Percentiles rank a stretch among this genome's conserved stretches.
Conservation (phyloP, 129 eudicot genomes). For the Silybum marianum region DNA sequence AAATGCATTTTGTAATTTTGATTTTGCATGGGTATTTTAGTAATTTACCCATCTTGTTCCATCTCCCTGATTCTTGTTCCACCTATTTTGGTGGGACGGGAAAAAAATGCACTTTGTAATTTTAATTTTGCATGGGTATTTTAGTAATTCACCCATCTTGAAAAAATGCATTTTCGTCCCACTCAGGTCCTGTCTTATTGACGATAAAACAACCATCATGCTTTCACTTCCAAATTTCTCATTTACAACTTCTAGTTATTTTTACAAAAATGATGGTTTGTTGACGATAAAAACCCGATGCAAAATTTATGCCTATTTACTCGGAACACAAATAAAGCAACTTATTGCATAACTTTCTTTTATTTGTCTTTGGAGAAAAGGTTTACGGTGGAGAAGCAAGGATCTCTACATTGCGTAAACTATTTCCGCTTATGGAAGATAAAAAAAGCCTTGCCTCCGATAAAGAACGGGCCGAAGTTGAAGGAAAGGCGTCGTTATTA, state of each 20-base stretch:
- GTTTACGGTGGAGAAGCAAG: conserved; percentile 98
- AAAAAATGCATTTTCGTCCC: too few relatives aligned
- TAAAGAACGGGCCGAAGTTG: conserved; percentile 62
- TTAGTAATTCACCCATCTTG: too few relatives aligned
- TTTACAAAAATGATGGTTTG: background rate
- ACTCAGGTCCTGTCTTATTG: too few relatives aligned
- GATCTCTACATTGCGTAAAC: conserved; percentile 62
- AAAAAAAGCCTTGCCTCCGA: conserved; percentile 76
- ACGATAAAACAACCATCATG: too few relatives aligned
- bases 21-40: too few relatives aligned
- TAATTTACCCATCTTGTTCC: too few relatives aligned
- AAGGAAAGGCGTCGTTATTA: conserved; percentile 87
- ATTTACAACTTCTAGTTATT: background rate
- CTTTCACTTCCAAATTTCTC: too few relatives aligned
- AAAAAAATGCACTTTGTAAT: too few relatives aligned
- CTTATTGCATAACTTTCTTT: conserved; percentile 2
- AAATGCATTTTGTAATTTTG: too few relatives aligned
- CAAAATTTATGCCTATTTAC: background rate
- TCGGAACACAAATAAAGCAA: background rate
- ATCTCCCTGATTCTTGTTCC: too few relatives aligned
- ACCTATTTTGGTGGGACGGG: too few relatives aligned
- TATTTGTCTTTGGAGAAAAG: conserved; percentile 34
- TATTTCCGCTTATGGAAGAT: conserved; percentile 91
- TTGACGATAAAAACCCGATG: background rate
- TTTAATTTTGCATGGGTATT: too few relatives aligned